Evolutionary conservation across 2,329 filamentous ascomycete genomes (phyloP).

Genomic region (Pseudomassariella vexata): DNA sequence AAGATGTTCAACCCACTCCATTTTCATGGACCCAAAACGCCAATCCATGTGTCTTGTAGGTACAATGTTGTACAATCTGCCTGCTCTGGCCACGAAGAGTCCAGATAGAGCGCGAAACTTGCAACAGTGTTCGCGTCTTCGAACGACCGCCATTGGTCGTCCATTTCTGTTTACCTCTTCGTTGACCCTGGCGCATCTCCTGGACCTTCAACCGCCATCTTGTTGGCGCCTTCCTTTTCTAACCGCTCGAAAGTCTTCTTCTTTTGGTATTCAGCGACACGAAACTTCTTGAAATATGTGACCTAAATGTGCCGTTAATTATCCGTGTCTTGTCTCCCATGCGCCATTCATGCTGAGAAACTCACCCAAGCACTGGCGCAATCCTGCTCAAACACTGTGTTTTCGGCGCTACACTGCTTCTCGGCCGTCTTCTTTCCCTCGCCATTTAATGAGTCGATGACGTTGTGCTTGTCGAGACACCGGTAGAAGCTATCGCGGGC

Average conservation of each 20-base stretch:
- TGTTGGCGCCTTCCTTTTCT: conserved; percentile 64
- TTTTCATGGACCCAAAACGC: too few species aligned
- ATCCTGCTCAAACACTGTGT: conserved; percentile 69
- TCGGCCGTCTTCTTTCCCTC: conserved; percentile 48
- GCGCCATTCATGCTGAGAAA: conserved; percentile 14
- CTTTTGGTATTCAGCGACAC: conserved; percentile 87
- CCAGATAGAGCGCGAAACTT: too few species aligned
- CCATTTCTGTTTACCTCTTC: conserved; percentile 5
- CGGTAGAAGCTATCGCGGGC: conserved; percentile 81
- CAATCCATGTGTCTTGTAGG: too few species aligned
- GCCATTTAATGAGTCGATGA: conserved; percentile 66
- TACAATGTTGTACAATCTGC: too few species aligned
- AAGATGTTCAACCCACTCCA: too few species aligned
- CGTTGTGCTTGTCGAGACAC: conserved; percentile 76
- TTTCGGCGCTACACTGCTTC: conserved; percentile 52
- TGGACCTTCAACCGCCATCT: conserved; percentile 33
- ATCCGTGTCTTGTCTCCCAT: conserved; percentile 4
- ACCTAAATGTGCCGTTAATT: conserved; percentile 58
- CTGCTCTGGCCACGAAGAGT: too few species aligned
- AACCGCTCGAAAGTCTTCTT: conserved; percentile 72
- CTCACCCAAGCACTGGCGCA: conserved; percentile 88
- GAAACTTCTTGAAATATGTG: conserved; percentile 95
- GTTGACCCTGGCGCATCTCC: conserved; percentile 11
- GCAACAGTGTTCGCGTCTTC: too few species aligned
- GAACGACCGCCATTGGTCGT: too few species aligned